These are phyloP conservation scores for Microbotryum silenes-acaulis DNA, from an alignment of 1,284 basidiomycete species.

Conservation along the genomic window DNA sequence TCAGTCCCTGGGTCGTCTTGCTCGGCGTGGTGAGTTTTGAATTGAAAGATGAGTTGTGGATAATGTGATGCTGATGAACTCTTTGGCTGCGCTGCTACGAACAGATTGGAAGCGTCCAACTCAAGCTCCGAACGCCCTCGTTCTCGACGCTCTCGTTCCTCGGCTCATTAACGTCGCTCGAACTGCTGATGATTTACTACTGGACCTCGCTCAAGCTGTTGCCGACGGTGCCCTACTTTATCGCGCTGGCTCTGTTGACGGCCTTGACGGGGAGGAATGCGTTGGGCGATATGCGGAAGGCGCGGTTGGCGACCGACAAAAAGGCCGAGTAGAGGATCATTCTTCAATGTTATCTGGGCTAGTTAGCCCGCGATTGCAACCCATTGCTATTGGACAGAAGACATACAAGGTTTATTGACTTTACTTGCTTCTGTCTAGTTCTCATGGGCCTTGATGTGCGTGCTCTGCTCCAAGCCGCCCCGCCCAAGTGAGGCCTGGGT, in stretches of 20 bases:
- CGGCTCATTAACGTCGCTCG: slow-evolving; percentile 12
- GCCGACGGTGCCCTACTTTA: slow-evolving; percentile 16
- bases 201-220: slow-evolving; percentile 22
- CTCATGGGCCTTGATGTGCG: no score
- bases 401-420: no score
- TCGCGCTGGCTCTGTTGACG: neutral
- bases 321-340: neutral
- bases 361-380: no score
- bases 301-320: slow-evolving; percentile 5
- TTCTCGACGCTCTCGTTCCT: slow-evolving; percentile 12
- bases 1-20: slow-evolving; percentile 19
- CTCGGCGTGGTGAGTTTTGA: slow-evolving; percentile 10
- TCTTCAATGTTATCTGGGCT: no score
- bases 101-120: slow-evolving; percentile 1
- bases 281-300: slow-evolving; percentile 11
- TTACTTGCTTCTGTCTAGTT: no score
- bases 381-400: no score
- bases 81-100: no score
- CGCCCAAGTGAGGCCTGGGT: no score
- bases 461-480: no score
- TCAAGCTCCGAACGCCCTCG: slow-evolving; percentile 7
- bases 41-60: no score
- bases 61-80: no score
- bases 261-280: slow-evolving; percentile 12
- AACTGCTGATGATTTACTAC: slow-evolving; percentile 13